These are phyloP conservation scores for Candida sanyaensis DNA, from an alignment of 1,139 yeast species.

Conservation along the genomic window DNA sequence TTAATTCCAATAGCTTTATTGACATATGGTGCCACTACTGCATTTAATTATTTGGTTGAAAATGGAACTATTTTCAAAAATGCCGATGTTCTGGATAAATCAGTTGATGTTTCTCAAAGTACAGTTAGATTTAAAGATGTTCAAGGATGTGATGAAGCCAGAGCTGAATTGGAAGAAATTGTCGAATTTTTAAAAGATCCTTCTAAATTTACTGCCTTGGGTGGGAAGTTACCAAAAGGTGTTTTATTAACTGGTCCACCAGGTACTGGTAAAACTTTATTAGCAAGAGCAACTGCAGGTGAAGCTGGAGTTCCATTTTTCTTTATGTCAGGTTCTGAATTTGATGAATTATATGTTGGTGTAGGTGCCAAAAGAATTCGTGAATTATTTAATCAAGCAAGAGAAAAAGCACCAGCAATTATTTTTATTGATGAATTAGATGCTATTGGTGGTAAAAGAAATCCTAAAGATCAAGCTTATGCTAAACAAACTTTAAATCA, in stretches of 20 bases:
- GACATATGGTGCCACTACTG: slow-evolving; percentile 74
- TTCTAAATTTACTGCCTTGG: slow-evolving; percentile 90
- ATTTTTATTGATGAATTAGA: slow-evolving; percentile 88
- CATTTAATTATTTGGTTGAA: slow-evolving; percentile 78
- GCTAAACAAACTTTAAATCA: slow-evolving; percentile 97
- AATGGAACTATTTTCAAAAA: slow-evolving; percentile 82
- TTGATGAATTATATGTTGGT: slow-evolving; percentile 97
- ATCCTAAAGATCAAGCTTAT: slow-evolving; percentile 96
- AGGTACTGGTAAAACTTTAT: slow-evolving; percentile 97
- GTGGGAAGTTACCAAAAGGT: slow-evolving; percentile 97
- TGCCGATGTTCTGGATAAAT: slow-evolving; percentile 70
- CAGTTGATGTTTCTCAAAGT: slow-evolving; percentile 82
- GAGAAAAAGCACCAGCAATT: slow-evolving; percentile 95
- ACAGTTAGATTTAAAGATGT: slow-evolving; percentile 91
- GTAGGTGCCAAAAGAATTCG: slow-evolving; percentile 98
- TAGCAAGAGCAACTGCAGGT: slow-evolving; percentile 98
- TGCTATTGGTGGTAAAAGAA: slow-evolving; percentile 97
- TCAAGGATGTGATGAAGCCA: slow-evolving; percentile 97
- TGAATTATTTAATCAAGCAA: slow-evolving; percentile 88
- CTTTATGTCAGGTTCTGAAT: slow-evolving; percentile 98
- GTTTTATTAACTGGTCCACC: slow-evolving; percentile 98
- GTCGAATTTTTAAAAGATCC: slow-evolving; percentile 97
- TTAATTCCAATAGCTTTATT: slow-evolving; percentile 74
- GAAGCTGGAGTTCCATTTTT: slow-evolving; percentile 99
- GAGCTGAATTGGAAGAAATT: slow-evolving; percentile 94